A percentile compares a stretch with the other conserved stretches of the same genome.
phyloP scores from a whole-genome alignment of 768 basidiomycete genomes.

The Panus rudis region DNA sequence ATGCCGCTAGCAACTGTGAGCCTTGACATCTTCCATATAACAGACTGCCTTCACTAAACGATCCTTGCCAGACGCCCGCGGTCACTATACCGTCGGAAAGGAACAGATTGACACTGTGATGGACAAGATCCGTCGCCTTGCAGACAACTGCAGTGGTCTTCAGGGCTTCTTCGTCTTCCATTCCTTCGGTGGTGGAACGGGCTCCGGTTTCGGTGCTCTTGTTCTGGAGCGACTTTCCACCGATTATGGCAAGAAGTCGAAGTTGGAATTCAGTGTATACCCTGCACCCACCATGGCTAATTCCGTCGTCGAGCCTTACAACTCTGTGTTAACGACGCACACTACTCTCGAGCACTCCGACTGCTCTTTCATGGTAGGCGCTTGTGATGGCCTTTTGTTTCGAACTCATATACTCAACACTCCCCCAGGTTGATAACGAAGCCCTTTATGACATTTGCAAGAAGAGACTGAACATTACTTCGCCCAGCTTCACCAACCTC shows the following conservation, averaged over 20 bases:
- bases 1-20: slow-evolving; percentile 98
- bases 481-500: slow-evolving; percentile 57
- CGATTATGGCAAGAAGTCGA: slow-evolving; percentile 99
- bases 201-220: slow-evolving; percentile 97
- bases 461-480: slow-evolving; percentile 48
- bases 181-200: slow-evolving; percentile 99
- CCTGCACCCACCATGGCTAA: slow-evolving; percentile 91
- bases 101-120: slow-evolving; percentile 95
- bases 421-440: slow-evolving; percentile 47
- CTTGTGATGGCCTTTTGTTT: neutral
- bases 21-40: slow-evolving; percentile 3
- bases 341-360: slow-evolving; percentile 99
- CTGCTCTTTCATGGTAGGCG: slow-evolving; percentile 94
- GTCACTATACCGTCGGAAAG: slow-evolving; percentile 98
- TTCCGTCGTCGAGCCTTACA: slow-evolving; percentile 99
- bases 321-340: slow-evolving; percentile 95
- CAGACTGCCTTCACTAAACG: slow-evolving; percentile 8
- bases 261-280: slow-evolving; percentile 97
- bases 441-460: slow-evolving; percentile 63
- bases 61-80: slow-evolving; percentile 74
- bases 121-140: slow-evolving; percentile 94
- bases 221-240: slow-evolving; percentile 94
- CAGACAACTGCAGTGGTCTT: slow-evolving; percentile 96
- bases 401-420: neutral
- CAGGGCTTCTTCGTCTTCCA: slow-evolving; percentile 99